Evolutionary conservation across 345 rosid species (phyloP).

Genomic region (Syzygium oleosum): DNA sequence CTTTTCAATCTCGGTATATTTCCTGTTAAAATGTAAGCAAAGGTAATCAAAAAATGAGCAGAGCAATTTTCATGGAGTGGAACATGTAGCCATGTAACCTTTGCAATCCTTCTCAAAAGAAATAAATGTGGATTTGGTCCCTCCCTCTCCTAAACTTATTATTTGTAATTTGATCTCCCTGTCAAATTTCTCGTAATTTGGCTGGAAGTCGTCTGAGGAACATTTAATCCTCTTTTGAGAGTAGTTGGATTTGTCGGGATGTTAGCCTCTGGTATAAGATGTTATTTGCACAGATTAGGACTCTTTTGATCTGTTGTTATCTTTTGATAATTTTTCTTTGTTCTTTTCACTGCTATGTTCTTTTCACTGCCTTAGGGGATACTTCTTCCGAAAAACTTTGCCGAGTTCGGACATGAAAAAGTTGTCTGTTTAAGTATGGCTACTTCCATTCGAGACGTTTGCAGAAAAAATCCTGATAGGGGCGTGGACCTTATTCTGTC

Average conservation of each 20-base stretch:
- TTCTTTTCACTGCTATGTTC: constrained; percentile 4
- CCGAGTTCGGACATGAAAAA: constrained; percentile 50
- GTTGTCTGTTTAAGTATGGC: constrained; percentile 70
- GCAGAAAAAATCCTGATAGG: constrained; percentile 85
- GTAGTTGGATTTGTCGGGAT: not conserved
- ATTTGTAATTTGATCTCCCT: not conserved
- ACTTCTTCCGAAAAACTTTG: constrained; percentile 49
- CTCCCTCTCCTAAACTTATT: not conserved
- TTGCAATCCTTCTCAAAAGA: not conserved
- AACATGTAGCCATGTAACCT: not conserved
- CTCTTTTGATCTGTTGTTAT: not conserved
- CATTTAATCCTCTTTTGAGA: not conserved
- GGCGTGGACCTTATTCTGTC: constrained; percentile 97
- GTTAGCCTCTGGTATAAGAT: not conserved
- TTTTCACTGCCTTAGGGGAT: constrained; percentile 38
- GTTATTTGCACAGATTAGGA: not conserved
- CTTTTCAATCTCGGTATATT: not conserved
- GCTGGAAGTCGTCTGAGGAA: not conserved
- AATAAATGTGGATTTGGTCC: not conserved
- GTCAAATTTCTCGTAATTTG: not conserved
- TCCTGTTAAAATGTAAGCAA: not conserved
- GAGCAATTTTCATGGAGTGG: not conserved
- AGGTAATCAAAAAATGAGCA: not conserved
- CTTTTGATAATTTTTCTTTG: constrained; percentile 4
- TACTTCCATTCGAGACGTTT: constrained; percentile 68